A percentile compares a stretch with the other conserved stretches of the same genome.
These are phyloP conservation scores for Phytophthora ohioensis DNA, from an alignment of 352 stramenopile genomes.

Conservation along the genomic window DNA sequence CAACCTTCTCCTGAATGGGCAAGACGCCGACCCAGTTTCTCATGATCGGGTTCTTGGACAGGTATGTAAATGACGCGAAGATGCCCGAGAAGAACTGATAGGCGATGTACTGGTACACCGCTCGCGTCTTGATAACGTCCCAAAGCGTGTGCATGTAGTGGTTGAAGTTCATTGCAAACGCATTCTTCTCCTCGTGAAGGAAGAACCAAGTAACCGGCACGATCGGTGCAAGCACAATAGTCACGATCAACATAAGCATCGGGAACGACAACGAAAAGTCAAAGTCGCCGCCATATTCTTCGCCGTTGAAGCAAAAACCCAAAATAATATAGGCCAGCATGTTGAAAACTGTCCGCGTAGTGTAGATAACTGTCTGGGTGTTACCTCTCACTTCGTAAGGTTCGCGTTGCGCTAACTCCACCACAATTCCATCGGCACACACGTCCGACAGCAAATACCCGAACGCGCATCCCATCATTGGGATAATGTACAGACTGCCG, in stretches of 20 bases:
- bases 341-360: constrained; percentile 46
- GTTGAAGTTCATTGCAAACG: constrained; percentile 43
- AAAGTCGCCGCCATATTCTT: constrained; percentile 60
- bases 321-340: constrained; percentile 52
- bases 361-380: constrained; percentile 66
- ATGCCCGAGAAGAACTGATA: constrained; percentile 55
- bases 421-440: constrained; percentile 56
- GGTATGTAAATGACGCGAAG: constrained; percentile 47
- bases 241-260: constrained; percentile 51
- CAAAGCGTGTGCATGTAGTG: constrained; percentile 57
- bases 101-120: constrained; percentile 58
- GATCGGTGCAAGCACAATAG: constrained; percentile 43
- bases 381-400: constrained; percentile 47
- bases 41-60: constrained; percentile 55
- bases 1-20: constrained; percentile 52
- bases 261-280: constrained; percentile 55
- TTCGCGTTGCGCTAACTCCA: constrained; percentile 60
- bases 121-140: constrained; percentile 53
- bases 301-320: constrained; percentile 54
- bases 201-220: constrained; percentile 56
- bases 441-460: constrained; percentile 61
- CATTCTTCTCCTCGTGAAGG: constrained; percentile 48
- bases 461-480: constrained; percentile 55
- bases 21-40: constrained; percentile 53
- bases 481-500: constrained; percentile 53